A percentile compares a stretch with the other conserved stretches of the same genome.
These are phyloP conservation scores for Chaetomiaceae sp. DNA, from an alignment of 2,329 filamentous ascomycete species.

Conservation along the genomic window DNA sequence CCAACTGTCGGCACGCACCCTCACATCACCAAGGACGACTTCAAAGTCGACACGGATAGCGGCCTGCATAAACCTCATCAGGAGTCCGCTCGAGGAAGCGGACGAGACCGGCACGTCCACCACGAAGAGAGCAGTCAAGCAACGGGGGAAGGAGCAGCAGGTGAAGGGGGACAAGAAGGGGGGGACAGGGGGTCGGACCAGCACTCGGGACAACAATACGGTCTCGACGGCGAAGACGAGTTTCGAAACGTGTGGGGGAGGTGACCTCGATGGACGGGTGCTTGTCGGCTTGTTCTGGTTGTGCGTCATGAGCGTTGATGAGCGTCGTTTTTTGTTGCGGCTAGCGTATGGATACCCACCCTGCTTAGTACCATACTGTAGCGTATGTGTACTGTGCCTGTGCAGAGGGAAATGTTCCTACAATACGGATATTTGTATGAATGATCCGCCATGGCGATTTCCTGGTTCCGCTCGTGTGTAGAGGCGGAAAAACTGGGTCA, in stretches of 20 bases:
- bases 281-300: background rate
- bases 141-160: constrained; percentile 10
- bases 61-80: constrained; percentile 21
- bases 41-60: constrained; percentile 22
- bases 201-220: constrained; percentile 13
- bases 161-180: constrained; percentile 11
- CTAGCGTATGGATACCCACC: constrained; percentile 10
- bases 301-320: background rate
- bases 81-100: background rate
- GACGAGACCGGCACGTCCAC: background rate
- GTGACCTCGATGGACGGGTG: constrained; percentile 5
- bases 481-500: no score
- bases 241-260: constrained; percentile 25
- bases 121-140: constrained; percentile 2
- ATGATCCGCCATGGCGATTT: no score
- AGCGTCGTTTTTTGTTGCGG: constrained; percentile 3
- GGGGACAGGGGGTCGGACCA: constrained; percentile 2
- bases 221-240: constrained; percentile 20
- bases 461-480: no score
- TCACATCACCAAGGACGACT: constrained; percentile 24
- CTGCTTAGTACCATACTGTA: no score
- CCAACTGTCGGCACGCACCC: constrained; percentile 23
- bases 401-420: no score
- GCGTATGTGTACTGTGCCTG: no score
- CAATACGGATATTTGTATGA: no score